Evolutionary conservation across 768 basidiomycete species (phyloP).

Genomic region (Clitopilus passeckerianus): DNA sequence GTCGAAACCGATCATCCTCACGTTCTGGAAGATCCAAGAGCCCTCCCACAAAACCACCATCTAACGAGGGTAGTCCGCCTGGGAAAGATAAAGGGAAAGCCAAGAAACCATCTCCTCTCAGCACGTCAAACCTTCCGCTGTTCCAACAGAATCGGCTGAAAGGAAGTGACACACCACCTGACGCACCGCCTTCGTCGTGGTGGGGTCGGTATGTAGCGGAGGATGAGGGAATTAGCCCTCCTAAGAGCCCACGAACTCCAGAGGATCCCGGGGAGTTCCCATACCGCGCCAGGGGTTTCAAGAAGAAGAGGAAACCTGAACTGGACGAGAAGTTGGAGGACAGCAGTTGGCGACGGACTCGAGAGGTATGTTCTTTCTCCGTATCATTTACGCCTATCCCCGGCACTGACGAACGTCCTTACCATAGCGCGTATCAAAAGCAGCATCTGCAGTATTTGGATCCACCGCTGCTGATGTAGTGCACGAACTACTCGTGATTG

Average conservation of each 20-base stretch:
- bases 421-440: slow-evolving; percentile 27
- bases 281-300: not conserved
- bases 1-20: too few species aligned
- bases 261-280: not conserved
- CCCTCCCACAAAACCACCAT: not conserved
- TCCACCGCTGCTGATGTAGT: slow-evolving; percentile 26
- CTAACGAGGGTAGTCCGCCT: not conserved
- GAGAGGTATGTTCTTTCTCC: not conserved
- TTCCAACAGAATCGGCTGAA: not conserved
- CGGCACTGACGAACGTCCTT: not conserved
- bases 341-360: not conserved
- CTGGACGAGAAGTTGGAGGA: not conserved
- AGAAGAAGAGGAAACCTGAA: not conserved
- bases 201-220: not conserved
- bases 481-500: slow-evolving; percentile 37
- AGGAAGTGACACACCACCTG: not conserved
- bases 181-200: not conserved
- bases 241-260: too few species aligned
- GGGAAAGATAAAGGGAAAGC: not conserved
- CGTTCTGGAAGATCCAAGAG: not conserved
- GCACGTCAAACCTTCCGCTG: not conserved
- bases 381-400: not conserved
- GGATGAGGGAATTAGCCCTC: not conserved
- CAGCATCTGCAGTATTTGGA: slow-evolving; percentile 34
- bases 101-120: not conserved